These are phyloP conservation scores for Tubosaeta sp. DNA, from an alignment of 768 basidiomycete species.

Conservation along the genomic window DNA sequence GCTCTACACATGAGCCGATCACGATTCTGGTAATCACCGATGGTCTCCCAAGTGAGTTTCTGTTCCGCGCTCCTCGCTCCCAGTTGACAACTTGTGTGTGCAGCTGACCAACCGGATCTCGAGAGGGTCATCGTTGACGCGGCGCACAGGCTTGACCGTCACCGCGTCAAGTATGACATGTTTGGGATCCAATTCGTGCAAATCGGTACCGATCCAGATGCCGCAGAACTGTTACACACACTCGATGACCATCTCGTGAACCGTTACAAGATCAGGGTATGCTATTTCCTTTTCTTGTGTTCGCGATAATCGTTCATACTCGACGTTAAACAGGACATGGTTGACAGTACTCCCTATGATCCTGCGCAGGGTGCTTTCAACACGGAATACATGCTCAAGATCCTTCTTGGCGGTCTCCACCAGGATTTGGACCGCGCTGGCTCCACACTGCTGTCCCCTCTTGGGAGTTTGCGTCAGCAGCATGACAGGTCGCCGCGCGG, in stretches of 20 bases:
- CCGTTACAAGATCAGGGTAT: constrained; percentile 31
- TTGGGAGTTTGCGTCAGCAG: neutral
- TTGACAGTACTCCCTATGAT: constrained; percentile 42
- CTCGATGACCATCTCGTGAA: constrained; percentile 37
- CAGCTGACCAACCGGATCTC: constrained; percentile 28
- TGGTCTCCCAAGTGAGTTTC: constrained; percentile 36
- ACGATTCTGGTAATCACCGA: constrained; percentile 37
- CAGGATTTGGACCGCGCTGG: constrained; percentile 15
- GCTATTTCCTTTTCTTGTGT: neutral
- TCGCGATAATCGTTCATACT: neutral
- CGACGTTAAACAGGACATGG: constrained; percentile 36
- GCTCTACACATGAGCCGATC: constrained; percentile 32
- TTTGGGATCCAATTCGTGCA: constrained; percentile 47
- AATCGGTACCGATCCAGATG: constrained; percentile 37
- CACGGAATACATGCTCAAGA: constrained; percentile 35
- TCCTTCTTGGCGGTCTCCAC: constrained; percentile 27
- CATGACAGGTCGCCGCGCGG: constrained; percentile 13
- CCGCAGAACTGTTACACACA: constrained; percentile 36
- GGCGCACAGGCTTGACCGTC: constrained; percentile 38
- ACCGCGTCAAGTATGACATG: constrained; percentile 31
- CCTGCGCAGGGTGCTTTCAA: constrained; percentile 27
- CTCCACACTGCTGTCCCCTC: constrained; percentile 9
- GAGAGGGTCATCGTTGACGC: constrained; percentile 31
- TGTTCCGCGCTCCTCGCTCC: neutral
- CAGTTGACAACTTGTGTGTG: neutral